Conservation (phyloP, 495 filamentous ascomycete species). For the Hyaloscypha bicolor region DNA sequence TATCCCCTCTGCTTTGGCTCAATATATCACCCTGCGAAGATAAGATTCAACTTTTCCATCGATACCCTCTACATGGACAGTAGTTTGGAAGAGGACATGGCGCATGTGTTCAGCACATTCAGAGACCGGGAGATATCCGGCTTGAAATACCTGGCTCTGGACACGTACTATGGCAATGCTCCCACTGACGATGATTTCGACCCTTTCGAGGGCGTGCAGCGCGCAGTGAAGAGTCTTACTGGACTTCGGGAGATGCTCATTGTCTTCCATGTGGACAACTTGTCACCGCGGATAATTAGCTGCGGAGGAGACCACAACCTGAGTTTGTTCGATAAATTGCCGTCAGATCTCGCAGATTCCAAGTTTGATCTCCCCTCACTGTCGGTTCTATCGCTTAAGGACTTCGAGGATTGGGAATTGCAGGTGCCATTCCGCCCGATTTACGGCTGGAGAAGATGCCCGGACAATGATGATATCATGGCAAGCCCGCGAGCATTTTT, state of each 20-base stretch:
- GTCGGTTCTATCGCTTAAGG: not conserved
- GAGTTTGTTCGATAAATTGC: not conserved
- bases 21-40: not conserved
- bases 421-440: not conserved
- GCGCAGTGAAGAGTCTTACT: not conserved
- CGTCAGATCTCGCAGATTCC: not conserved
- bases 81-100: not conserved
- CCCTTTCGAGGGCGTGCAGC: not conserved
- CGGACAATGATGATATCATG: not conserved
- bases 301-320: not conserved
- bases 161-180: not conserved
- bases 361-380: conserved; percentile 1
- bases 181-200: not conserved
- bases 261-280: not conserved
- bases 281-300: not conserved
- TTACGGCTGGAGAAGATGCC: conserved; percentile 10
- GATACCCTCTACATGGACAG: conserved; percentile 12
- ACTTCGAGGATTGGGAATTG: not conserved
- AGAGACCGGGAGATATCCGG: not conserved
- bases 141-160: conserved; percentile 9
- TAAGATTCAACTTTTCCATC: conserved; percentile 16
- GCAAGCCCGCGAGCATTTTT: not conserved
- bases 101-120: conserved; percentile 4
- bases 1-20: conserved; percentile 19
- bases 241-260: not conserved